Evolutionary conservation across 148 eudicot species (phyloP).

Genomic region (Fallopia convolvulus): DNA sequence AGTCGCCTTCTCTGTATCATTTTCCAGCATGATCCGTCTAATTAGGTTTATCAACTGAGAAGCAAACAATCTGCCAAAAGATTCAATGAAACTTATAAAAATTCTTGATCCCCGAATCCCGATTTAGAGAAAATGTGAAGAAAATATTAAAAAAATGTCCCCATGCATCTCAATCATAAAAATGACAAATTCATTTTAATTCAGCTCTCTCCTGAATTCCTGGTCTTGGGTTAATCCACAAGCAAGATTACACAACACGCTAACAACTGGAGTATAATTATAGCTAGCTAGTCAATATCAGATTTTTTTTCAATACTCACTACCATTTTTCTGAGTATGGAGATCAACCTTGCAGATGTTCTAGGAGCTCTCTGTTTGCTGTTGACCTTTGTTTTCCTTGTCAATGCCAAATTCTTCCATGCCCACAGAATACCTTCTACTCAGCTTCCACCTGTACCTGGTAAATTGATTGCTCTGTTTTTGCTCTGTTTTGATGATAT

Average conservation of each 20-base stretch:
- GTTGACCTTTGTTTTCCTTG: slow-evolving; percentile 18
- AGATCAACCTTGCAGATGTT: background rate
- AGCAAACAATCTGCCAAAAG: background rate
- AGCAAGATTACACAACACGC: too few species aligned
- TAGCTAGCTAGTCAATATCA: too few species aligned
- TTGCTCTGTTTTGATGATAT: background rate
- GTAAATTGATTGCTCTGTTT: slow-evolving; percentile 17
- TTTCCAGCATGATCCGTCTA: too few species aligned
- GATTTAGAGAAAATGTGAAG: too few species aligned
- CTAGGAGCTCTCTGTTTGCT: slow-evolving; percentile 38
- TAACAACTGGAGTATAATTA: too few species aligned
- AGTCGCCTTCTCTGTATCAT: too few species aligned
- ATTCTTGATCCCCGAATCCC: too few species aligned
- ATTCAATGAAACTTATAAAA: background rate
- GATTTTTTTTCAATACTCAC: background rate
- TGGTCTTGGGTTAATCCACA: background rate
- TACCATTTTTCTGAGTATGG: background rate
- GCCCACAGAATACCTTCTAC: slow-evolving; percentile 19
- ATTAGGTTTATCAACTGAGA: background rate
- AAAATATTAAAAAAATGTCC: background rate
- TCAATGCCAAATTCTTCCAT: background rate
- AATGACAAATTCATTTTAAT: background rate
- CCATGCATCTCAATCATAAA: background rate
- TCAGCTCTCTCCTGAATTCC: background rate
- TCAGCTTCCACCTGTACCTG: slow-evolving; percentile 40